Base-by-base conservation (phyloP, 257 asterid genomes). In the Coffea canephora region DNA sequence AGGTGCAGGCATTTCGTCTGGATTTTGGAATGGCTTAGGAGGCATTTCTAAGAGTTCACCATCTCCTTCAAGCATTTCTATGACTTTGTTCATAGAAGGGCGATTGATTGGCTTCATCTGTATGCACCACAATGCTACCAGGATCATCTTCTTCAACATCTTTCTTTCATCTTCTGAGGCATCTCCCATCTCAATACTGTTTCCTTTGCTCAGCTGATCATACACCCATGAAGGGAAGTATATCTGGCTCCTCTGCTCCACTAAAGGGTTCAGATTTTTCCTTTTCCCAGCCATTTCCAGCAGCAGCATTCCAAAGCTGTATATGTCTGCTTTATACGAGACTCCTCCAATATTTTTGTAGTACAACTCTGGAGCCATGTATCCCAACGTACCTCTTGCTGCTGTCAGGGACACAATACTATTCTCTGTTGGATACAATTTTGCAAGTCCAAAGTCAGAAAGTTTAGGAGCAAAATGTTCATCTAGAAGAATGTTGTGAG, bases 171-270 rank as follows among this genome's bases (percentile, higher is more conserved):
- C 71, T 18, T 66, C 71, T 1, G 45, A 25, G 1, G 45, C 19
- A 41, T 69, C 74, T 69, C 54, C 74, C 12, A 69, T 41, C 74
- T 69, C 74, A 16, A 69, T 69, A 8, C 16, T 23, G 13, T 69
- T 43, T 12, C 74, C 74, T 69, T 69, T 36, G 2, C 52, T 69
- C 12, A 69, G 15, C 10, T 69, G 49, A 9, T 69, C 74, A 39
- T 39, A 39, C 2, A 39, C 43, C 43, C 43, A 39, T 39, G 43
- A 39, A 39, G 43, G 43, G 43, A 39, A 39, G 43, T 39, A 39
- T 39, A 39, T 39, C 43, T 39, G 43, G 43, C 43, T 39, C 43
- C 43, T 6, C 4, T 69, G 52, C 6, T 69, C 74, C 13, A 69
- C 74, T 4, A 4, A 43, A 36, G 25, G 49, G 43, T 43, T 69